A percentile compares a stretch with the other conserved stretches of the same genome.
Conservation (phyloP, 768 basidiomycete genomes). For the Pleurotus djamor region DNA sequence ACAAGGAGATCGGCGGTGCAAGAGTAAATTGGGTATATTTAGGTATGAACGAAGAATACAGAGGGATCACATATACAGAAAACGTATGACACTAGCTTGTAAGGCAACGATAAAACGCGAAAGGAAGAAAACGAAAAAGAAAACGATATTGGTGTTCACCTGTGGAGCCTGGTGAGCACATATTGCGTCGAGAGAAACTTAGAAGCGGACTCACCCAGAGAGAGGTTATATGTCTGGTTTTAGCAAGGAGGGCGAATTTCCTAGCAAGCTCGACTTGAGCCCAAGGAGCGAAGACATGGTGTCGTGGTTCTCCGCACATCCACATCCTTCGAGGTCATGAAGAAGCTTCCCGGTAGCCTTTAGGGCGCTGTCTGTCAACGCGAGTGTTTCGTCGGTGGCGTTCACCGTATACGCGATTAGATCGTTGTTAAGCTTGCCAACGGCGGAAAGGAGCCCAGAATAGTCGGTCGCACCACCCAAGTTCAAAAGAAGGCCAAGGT, state of each 20-base stretch:
- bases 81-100: background rate
- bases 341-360: background rate
- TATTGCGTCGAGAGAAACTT: too few species aligned
- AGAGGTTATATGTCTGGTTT: background rate
- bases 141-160: background rate
- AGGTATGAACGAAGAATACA: background rate
- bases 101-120: background rate
- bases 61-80: background rate
- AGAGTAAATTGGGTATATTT: background rate
- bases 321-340: slow-evolving; percentile 1
- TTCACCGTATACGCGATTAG: background rate
- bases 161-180: too few species aligned
- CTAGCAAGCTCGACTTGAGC: slow-evolving; percentile 1
- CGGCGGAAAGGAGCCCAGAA: background rate
- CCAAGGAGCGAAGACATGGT: slow-evolving; percentile 1
- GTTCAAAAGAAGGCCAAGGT: background rate
- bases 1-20: background rate
- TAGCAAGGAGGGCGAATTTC: background rate
- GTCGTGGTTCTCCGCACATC: background rate
- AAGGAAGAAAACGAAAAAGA: background rate
- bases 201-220: background rate
- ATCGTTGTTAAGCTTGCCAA: background rate
- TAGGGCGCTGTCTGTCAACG: background rate
- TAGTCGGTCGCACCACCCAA: background rate
- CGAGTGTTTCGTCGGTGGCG: background rate